Percentiles rank a stretch among this genome's conserved stretches.
Conservation (phyloP, 2,329 filamentous ascomycete genomes). For the Apiospora pterosperma region DNA sequence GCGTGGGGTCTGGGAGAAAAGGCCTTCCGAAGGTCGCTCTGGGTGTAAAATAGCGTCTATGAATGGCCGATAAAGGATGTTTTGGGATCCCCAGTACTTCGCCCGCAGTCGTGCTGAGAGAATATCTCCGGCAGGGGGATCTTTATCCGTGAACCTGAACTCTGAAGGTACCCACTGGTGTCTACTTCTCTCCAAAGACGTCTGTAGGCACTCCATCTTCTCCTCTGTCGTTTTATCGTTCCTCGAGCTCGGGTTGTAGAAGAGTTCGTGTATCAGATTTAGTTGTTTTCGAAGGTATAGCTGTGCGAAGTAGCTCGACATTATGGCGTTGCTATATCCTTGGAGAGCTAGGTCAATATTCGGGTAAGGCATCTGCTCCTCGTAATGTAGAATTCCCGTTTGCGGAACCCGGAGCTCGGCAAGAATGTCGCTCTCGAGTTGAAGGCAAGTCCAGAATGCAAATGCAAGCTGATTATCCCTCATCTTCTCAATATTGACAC, state of each 20-base stretch:
- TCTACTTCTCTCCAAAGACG: slow-evolving; percentile 39
- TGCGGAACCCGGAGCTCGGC: no score
- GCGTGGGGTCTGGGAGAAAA: slow-evolving; percentile 13
- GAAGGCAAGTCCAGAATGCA: no score
- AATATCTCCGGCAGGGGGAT: slow-evolving; percentile 71
- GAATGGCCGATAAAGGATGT: slow-evolving; percentile 84
- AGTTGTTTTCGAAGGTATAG: slow-evolving; percentile 62
- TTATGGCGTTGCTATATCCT: slow-evolving; percentile 44
- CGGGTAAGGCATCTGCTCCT: slow-evolving; percentile 65
- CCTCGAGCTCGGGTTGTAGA: slow-evolving; percentile 47
- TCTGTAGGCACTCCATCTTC: slow-evolving; percentile 44
- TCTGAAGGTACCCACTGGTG: slow-evolving; percentile 45
- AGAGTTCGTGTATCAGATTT: slow-evolving; percentile 57
- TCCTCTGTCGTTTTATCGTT: slow-evolving; percentile 25
- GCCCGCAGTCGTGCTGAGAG: slow-evolving; percentile 80
- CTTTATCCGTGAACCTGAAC: slow-evolving; percentile 60
- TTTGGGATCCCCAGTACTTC: slow-evolving; percentile 91
- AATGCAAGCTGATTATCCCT: no score
- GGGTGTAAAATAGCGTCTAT: slow-evolving; percentile 52
- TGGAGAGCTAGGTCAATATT: slow-evolving; percentile 46
- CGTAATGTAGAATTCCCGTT: slow-evolving; percentile 57
- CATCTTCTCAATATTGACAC: no score
- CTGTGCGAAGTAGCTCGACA: slow-evolving; percentile 60
- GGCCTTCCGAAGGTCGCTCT: slow-evolving; percentile 15
- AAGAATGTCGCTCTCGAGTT: no score